Base-by-base conservation (phyloP, 2,329 filamentous ascomycete genomes). In the Capronia coronata region DNA sequence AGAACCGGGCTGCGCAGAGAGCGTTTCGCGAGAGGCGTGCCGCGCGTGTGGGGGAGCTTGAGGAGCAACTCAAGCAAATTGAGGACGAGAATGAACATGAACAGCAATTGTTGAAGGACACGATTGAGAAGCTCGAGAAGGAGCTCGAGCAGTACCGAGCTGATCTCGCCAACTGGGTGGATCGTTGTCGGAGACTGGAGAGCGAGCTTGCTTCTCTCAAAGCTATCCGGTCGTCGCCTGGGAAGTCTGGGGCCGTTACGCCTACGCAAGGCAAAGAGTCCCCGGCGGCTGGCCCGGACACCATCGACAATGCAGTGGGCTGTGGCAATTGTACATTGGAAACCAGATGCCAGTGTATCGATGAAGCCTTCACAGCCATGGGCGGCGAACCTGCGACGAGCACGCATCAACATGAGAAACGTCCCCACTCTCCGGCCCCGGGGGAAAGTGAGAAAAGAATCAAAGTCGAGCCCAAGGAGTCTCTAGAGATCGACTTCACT, bases 1-100 rank as follows among this genome's bases (percentile, higher is more conserved):
- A 97, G 71, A 97, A 97, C 67, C 80, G 93, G 52, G 86, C 87
- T 40, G 91, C 91, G 2, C 91, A 97, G 71, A 77, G 91, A 51
- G 87, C 86, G 1, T 97, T 97, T 68, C 79, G 91, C 27, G 89
- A 95, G 69, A 78, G 91, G 50, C 80, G 91, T 56, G 87, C 87
- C 1, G 87, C 87, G 19, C 85, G 87, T 32, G 87, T 96, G 5
- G 83, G 85, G 32, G 90, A 79, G 56, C 68, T 80, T 39, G 72
- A 77, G 53, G 72, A 78, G 43, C 67, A 74, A 45, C 67, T 74
- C 35, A 74, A 72, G 56, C 63, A 70, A 43, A 69, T 72, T 25
- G 71, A 75, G 58, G 70, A 73, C 30, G 68, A 71, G 37, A 65
- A 72, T 56, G 69, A 71, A n/a, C 59, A 65, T 27, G 67, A 70